These are phyloP conservation scores for Chlorencoelia australis DNA, from an alignment of 2,329 filamentous ascomycete species.

Conservation along the genomic window DNA sequence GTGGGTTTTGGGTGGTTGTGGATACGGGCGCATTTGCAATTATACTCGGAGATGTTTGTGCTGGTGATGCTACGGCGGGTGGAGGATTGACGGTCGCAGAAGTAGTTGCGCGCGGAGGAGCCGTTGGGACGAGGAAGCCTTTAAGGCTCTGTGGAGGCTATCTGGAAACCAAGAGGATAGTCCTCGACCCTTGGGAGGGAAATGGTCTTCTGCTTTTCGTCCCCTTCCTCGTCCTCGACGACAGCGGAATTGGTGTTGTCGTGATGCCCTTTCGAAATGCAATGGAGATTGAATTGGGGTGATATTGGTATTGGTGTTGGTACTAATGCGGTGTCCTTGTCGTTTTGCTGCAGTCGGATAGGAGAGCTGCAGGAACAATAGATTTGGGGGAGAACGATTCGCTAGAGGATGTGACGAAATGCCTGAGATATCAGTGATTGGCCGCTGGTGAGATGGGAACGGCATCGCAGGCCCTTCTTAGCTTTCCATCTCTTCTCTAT, in stretches of 20 bases:
- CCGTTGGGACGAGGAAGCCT: conserved; percentile 22
- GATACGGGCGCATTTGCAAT: conserved; percentile 8
- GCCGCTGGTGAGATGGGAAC: too few species aligned
- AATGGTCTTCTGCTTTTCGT: too few species aligned
- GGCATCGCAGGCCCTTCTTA: too few species aligned
- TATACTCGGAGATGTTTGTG: not conserved
- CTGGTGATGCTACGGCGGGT: conserved; percentile 15
- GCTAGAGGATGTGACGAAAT: conserved; percentile 6
- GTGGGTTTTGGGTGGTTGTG: conserved; percentile 16
- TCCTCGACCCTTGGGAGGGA: too few species aligned
- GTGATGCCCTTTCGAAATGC: conserved; percentile 1
- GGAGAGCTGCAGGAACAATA: conserved; percentile 7
- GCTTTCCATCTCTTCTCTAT: too few species aligned
- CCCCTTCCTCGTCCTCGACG: too few species aligned
- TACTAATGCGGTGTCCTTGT: conserved; percentile 7
- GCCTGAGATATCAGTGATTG: conserved; percentile 8
- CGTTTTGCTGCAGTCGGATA: conserved; percentile 7
- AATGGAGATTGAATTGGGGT: conserved; percentile 1
- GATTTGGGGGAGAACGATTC: conserved; percentile 8
- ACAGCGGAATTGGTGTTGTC: not conserved
- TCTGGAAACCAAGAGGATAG: too few species aligned
- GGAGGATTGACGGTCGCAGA: conserved; percentile 11
- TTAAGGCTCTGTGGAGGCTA: conserved; percentile 10
- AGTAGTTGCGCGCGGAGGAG: conserved; percentile 20
- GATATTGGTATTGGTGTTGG: not conserved